Evolutionary conservation across 192 early-diverging fungal genomes (phyloP), one percentile per base, ranked within the genome.

Genomic region (Coemansia asiatica): DNA sequence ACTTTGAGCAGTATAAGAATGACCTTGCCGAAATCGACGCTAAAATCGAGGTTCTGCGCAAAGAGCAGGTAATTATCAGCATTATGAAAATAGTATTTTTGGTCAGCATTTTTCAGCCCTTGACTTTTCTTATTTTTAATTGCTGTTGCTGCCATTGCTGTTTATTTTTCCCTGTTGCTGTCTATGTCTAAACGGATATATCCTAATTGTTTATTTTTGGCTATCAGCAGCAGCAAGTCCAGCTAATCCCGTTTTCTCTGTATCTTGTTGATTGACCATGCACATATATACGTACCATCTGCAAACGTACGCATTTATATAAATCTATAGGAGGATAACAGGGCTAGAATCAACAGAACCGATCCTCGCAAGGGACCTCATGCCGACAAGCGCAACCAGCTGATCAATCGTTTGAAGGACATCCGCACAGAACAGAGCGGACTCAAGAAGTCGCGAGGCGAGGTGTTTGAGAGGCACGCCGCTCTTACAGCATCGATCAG

Each of bases 381-480:
- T n/a, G 74, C 66, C 19, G 84, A 74, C 46, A 83, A 79, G 62
- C 84, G 85, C 65, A 86, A 85, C 55, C 85, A 88, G 64, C 81
- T 93, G 57, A 68, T 83, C 16, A 66, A 77, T 29, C 79, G 86
- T 56, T 70, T 94, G 46, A 84, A 87, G 56, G 87, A 80, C 38
- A 81, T 95, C 44, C 87, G 85, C 63, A 86, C 85, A 35, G 85
- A 94, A 76, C 89, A 92, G 68, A 84, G 79, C 29, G 86, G 86
- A 31, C 75, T 89, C 50, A 88, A 88, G 75, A 85, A 90, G 57
- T 81, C 78, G 51, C 86, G 90, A 51, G 82, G 82, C 71, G 87
- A 87, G 73, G 85, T 87, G 22, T 84, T 92, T 74, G 89, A 92
- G 73, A 79, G 87, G 64, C 74, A 92, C 61, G 91, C 85, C 57